phyloP scores from a whole-genome alignment of 1,139 yeast genomes.

The Pneumocystis murina region DNA sequence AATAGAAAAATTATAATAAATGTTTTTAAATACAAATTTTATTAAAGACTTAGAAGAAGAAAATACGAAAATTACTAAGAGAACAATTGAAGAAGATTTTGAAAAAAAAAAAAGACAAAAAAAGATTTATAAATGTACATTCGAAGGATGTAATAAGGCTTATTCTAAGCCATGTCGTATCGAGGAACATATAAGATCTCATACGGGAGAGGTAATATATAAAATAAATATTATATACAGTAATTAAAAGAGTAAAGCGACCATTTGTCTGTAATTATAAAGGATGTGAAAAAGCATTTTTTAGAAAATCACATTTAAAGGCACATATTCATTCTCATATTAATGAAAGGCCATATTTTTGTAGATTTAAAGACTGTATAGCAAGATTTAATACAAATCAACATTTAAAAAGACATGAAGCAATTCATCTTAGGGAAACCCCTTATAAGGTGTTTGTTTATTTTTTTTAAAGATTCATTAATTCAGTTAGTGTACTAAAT shows the following conservation, averaged over 20 bases:
- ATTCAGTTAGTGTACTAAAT: constrained; percentile 48
- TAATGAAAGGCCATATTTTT: constrained; percentile 54
- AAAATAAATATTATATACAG: background rate
- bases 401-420: constrained; percentile 63
- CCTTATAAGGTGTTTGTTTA: constrained; percentile 26
- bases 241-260: constrained; percentile 25
- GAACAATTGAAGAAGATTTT: background rate
- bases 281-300: constrained; percentile 50
- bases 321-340: constrained; percentile 45
- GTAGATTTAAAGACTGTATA: constrained; percentile 45
- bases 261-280: constrained; percentile 49
- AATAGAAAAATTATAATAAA: background rate
- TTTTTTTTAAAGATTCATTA: constrained; percentile 48
- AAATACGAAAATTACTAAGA: background rate
- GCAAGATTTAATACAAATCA: constrained; percentile 74
- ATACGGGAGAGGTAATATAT: constrained; percentile 36
- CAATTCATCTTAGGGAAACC: constrained; percentile 12
- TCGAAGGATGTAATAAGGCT: constrained; percentile 49
- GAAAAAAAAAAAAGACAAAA: background rate
- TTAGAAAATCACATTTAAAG: constrained; percentile 62
- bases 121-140: constrained; percentile 11
- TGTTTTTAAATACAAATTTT: background rate
- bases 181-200: constrained; percentile 67
- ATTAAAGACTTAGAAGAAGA: background rate
- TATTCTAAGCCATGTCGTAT: constrained; percentile 70